Conservation (phyloP, 1,284 basidiomycete species). For the Rhizoctonia solani region DNA sequence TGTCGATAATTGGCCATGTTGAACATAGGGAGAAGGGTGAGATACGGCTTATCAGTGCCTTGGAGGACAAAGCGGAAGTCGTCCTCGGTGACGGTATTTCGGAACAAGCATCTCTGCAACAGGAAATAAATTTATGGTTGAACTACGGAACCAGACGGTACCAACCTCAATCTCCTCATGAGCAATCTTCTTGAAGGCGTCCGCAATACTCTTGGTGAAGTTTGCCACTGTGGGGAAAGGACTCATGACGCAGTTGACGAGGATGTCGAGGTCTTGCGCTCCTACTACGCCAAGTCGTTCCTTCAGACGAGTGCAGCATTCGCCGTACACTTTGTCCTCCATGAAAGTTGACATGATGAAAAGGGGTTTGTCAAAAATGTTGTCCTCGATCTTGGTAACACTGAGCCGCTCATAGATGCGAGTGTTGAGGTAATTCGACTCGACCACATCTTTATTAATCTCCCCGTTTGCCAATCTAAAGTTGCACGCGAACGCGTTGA, state of each 20-base stretch:
- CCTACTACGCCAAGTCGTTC: conserved; percentile 48
- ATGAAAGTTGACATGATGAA: conserved; percentile 49
- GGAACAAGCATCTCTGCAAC: conserved; percentile 40
- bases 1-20: conserved; percentile 49
- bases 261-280: conserved; percentile 47
- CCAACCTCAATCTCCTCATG: conserved; percentile 47
- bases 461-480: conserved; percentile 47
- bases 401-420: conserved; percentile 51
- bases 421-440: conserved; percentile 52
- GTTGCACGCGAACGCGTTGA: conserved; percentile 55
- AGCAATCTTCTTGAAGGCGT: conserved; percentile 46
- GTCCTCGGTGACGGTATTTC: conserved; percentile 46
- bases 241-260: conserved; percentile 53
- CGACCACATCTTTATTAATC: conserved; percentile 50
- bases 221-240: conserved; percentile 49
- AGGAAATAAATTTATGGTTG: not conserved
- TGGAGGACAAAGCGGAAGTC: conserved; percentile 51
- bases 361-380: conserved; percentile 45
- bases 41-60: conserved; percentile 47
- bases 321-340: conserved; percentile 46
- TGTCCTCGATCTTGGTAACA: conserved; percentile 44
- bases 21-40: conserved; percentile 50
- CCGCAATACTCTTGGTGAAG: conserved; percentile 46
- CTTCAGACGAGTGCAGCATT: conserved; percentile 47
- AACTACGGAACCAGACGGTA: not conserved